Percentiles rank a stretch among this genome's conserved stretches.
These are phyloP conservation scores for Xylariaceae sp. DNA, from an alignment of 2,329 filamentous ascomycete species.

Conservation along the genomic window DNA sequence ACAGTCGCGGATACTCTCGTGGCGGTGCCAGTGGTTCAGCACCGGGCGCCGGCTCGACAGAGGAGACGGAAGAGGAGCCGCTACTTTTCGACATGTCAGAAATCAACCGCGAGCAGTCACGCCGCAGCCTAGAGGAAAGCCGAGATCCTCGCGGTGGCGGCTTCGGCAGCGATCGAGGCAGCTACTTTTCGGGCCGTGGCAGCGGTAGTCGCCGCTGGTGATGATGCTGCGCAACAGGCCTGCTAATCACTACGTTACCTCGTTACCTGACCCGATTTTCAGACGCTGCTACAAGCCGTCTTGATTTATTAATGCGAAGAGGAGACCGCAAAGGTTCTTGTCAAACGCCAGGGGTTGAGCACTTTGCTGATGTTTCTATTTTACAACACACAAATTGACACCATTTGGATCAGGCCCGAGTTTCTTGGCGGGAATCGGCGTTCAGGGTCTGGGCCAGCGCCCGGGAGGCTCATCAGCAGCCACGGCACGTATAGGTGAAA, in stretches of 20 bases:
- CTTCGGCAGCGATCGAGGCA: slow-evolving; percentile 34
- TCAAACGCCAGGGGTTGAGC: not conserved
- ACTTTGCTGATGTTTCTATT: no score
- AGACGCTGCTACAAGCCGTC: no score
- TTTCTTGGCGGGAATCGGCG: slow-evolving; percentile 8
- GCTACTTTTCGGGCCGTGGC: slow-evolving; percentile 34
- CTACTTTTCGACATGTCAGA: slow-evolving; percentile 73
- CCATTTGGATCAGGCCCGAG: slow-evolving; percentile 12
- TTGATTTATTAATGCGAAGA: no score
- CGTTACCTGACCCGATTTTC: not conserved
- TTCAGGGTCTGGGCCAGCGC: slow-evolving; percentile 4
- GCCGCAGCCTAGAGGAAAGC: slow-evolving; percentile 58
- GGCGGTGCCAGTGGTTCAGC: slow-evolving; percentile 37
- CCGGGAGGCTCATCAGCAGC: not conserved
- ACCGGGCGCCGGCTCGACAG: slow-evolving; percentile 43
- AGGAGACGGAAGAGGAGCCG: slow-evolving; percentile 63
- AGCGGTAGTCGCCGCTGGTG: slow-evolving; percentile 29
- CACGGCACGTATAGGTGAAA: slow-evolving; percentile 8
- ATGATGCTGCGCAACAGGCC: not conserved
- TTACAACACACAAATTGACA: slow-evolving; percentile 18
- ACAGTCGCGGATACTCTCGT: slow-evolving; percentile 36
- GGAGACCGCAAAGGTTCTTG: not conserved
- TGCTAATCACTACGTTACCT: not conserved
- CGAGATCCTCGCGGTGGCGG: slow-evolving; percentile 40
- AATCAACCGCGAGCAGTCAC: slow-evolving; percentile 55